phyloP scores from a whole-genome alignment of 2,329 filamentous ascomycete genomes.

The Xylariaceae sp. region DNA sequence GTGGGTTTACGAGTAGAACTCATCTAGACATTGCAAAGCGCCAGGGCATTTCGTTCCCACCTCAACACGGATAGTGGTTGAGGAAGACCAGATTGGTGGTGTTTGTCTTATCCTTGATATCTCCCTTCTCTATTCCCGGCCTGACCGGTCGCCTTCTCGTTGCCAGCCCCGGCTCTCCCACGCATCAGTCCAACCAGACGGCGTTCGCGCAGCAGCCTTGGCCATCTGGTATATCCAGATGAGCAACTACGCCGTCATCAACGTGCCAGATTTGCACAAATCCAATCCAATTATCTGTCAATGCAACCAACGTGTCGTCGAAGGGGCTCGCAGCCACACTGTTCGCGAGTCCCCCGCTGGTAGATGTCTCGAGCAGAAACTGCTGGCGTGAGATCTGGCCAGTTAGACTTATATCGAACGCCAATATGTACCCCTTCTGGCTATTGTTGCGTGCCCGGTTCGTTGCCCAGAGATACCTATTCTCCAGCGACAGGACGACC shows the following conservation, averaged over 20 bases:
- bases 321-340: slow-evolving; percentile 33
- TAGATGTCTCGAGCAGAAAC: slow-evolving; percentile 32
- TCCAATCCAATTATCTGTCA: slow-evolving; percentile 35
- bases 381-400: slow-evolving; percentile 32
- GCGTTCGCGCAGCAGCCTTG: slow-evolving; percentile 29
- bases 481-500: slow-evolving; percentile 29
- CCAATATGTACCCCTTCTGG: slow-evolving; percentile 34
- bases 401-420: slow-evolving; percentile 28
- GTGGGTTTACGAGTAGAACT: too few relatives aligned
- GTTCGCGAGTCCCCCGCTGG: slow-evolving; percentile 36
- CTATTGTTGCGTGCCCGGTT: slow-evolving; percentile 22
- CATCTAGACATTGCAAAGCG: too few relatives aligned
- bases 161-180: neutral
- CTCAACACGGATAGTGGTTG: too few relatives aligned
- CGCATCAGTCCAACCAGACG: slow-evolving; percentile 24
- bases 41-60: too few relatives aligned
- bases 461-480: slow-evolving; percentile 33
- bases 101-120: neutral
- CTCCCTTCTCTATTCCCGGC: neutral
- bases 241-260: slow-evolving; percentile 21
- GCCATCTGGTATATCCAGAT: slow-evolving; percentile 25
- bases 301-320: slow-evolving; percentile 32
- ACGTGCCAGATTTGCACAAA: slow-evolving; percentile 37
- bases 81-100: too few relatives aligned
- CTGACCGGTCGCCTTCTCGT: neutral